phyloP scores from a whole-genome alignment of 257 asterid species.

The Prunella vulgaris region DNA sequence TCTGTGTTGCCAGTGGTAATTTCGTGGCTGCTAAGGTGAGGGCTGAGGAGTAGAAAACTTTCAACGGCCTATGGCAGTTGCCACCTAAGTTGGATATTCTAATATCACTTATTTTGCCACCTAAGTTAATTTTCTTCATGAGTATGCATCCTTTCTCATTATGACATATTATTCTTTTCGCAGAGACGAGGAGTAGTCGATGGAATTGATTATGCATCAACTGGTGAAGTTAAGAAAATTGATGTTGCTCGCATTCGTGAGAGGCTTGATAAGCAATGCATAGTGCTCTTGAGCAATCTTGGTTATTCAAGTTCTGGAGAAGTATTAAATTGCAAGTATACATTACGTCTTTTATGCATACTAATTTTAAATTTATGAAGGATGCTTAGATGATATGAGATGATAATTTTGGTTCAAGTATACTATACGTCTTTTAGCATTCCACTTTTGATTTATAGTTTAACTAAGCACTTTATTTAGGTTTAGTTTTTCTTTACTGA shows the following conservation, averaged over 20 bases:
- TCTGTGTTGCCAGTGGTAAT: conserved; percentile 79
- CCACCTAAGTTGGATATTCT: background rate
- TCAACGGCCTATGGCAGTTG: background rate
- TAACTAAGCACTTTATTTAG: background rate
- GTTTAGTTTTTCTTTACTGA: background rate
- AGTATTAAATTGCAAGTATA: conserved; percentile 97
- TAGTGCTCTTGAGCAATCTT: conserved; percentile 74
- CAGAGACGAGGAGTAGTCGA: conserved; percentile 94
- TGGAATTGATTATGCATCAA: conserved; percentile 76
- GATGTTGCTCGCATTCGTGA: conserved; percentile 80
- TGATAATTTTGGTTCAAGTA: conserved; percentile 4
- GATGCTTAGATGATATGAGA: background rate
- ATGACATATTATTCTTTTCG: conserved; percentile 17
- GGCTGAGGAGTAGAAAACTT: conserved; percentile 34
- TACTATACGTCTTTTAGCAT: too few relatives aligned
- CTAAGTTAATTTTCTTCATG: background rate
- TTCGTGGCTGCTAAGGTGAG: conserved; percentile 83
- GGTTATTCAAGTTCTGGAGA: conserved; percentile 96
- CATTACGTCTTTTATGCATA: conserved; percentile 30
- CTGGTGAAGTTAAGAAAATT: conserved; percentile 95
- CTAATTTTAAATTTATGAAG: background rate
- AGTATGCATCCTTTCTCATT: background rate
- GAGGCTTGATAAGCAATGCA: conserved; percentile 71
- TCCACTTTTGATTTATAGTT: background rate
- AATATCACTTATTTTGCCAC: background rate